These are phyloP conservation scores for Edaphochlamys debaryana DNA, from an alignment of 139 green algal genomes.

Conservation along the genomic window DNA sequence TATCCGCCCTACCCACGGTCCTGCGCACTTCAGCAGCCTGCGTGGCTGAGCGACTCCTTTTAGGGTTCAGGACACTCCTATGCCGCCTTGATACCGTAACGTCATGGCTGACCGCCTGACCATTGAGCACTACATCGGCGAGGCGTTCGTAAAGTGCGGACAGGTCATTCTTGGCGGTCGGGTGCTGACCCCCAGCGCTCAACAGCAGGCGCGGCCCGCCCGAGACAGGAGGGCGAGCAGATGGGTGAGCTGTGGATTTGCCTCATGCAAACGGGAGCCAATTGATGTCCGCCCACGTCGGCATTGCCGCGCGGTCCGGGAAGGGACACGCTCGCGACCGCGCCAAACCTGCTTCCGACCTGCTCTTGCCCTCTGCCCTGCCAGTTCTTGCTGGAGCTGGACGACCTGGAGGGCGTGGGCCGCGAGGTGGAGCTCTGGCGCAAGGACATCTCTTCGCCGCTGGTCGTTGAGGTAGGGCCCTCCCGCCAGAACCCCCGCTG, in stretches of 20 bases:
- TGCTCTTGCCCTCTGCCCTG: no score
- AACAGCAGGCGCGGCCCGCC: background rate
- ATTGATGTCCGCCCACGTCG: no score
- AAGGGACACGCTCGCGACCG: no score
- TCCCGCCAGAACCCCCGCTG: background rate
- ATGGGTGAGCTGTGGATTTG: constrained; percentile 14
- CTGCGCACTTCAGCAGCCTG: background rate
- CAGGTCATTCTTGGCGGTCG: constrained; percentile 40
- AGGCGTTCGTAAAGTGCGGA: constrained; percentile 34
- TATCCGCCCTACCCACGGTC: no score
- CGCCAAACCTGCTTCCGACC: no score
- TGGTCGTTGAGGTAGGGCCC: constrained; percentile 35
- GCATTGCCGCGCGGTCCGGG: no score
- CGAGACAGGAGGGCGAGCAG: constrained; percentile 21
- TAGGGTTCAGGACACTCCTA: background rate
- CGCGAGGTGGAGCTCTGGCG: constrained; percentile 31
- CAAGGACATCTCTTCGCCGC: constrained; percentile 23
- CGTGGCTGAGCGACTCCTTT: background rate
- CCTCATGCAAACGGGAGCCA: no score
- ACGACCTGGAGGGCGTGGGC: constrained; percentile 25
- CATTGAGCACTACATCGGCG: constrained; percentile 45
- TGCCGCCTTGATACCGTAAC: background rate
- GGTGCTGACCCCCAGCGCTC: background rate
- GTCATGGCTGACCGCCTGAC: constrained; percentile 40
- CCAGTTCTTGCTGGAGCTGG: constrained; percentile 47